Evolutionary conservation across 225 moss, liverwort and hornwort species (phyloP).

Genomic region (Lunularia cruciata): DNA sequence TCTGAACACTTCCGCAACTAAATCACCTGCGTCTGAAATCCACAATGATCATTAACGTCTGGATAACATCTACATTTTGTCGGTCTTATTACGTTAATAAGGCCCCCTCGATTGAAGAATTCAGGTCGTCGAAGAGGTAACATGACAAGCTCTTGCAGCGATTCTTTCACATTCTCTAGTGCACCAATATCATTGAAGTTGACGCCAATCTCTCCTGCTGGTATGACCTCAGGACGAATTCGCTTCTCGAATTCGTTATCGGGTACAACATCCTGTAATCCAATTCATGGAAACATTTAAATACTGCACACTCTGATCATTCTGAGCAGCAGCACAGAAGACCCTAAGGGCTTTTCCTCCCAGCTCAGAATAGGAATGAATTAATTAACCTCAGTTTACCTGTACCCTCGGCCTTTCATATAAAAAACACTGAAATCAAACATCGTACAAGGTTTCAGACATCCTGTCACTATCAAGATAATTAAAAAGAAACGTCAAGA

Average conservation of each 20-base stretch:
- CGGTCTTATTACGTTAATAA: conserved; percentile 40
- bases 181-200: conserved; percentile 54
- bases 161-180: conserved; percentile 52
- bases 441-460: not conserved
- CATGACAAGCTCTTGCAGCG: conserved; percentile 58
- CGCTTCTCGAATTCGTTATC: conserved; percentile 61
- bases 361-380: too few species aligned
- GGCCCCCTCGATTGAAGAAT: conserved; percentile 54
- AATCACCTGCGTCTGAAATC: not conserved
- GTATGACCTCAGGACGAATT: conserved; percentile 53
- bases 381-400: too few species aligned
- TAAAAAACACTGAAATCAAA: not conserved
- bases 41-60: not conserved
- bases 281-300: too few species aligned
- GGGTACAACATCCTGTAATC: conserved; percentile 40
- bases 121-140: conserved; percentile 51
- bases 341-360: too few species aligned
- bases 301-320: too few species aligned
- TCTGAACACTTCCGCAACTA: not conserved
- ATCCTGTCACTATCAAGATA: too few species aligned
- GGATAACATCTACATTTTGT: too few species aligned
- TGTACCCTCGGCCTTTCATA: too few species aligned
- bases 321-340: too few species aligned
- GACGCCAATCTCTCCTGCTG: conserved; percentile 56
- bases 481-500: too few species aligned